phyloP scores from a whole-genome alignment of 2,329 filamentous ascomycete species.

The Annulohypoxylon truncatum region DNA sequence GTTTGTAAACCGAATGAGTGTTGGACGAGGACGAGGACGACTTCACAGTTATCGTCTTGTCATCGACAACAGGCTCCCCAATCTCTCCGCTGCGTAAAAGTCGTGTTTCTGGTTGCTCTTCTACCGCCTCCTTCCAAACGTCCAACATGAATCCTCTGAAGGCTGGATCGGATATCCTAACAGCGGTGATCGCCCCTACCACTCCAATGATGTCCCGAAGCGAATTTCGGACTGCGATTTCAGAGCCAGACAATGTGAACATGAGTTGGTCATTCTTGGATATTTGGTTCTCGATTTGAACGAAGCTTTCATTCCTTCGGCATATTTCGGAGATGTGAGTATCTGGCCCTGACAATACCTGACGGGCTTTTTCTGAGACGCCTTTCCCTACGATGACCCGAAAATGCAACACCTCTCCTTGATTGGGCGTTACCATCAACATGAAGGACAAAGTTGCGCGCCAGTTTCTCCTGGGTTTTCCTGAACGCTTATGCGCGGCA shows the following conservation, averaged over 20 bases:
- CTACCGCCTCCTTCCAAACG: conserved; percentile 24
- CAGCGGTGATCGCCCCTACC: conserved; percentile 43
- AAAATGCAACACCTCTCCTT: conserved; percentile 43
- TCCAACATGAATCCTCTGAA: conserved; percentile 35
- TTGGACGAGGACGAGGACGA: background rate
- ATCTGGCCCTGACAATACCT: conserved; percentile 40
- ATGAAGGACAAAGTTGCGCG: conserved; percentile 42
- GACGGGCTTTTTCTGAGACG: conserved; percentile 41
- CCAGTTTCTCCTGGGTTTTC: conserved; percentile 34
- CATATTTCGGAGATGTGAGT: conserved; percentile 43
- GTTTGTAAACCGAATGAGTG: conserved; percentile 20
- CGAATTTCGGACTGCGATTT: conserved; percentile 42
- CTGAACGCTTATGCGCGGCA: conserved; percentile 6
- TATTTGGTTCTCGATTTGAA: conserved; percentile 40
- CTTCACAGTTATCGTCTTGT: conserved; percentile 42
- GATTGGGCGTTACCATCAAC: conserved; percentile 43
- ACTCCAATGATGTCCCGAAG: conserved; percentile 44
- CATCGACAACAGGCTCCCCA: conserved; percentile 26
- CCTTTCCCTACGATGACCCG: conserved; percentile 45
- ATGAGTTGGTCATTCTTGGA: conserved; percentile 35
- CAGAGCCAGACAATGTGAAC: conserved; percentile 45
- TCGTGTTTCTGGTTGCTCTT: conserved; percentile 22
- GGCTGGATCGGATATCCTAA: conserved; percentile 41
- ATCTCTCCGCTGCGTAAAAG: conserved; percentile 32
- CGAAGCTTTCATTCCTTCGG: conserved; percentile 42